Evolutionary conservation across 2,329 filamentous ascomycete genomes (phyloP).

Genomic region (Neofusicoccum sp.): DNA sequence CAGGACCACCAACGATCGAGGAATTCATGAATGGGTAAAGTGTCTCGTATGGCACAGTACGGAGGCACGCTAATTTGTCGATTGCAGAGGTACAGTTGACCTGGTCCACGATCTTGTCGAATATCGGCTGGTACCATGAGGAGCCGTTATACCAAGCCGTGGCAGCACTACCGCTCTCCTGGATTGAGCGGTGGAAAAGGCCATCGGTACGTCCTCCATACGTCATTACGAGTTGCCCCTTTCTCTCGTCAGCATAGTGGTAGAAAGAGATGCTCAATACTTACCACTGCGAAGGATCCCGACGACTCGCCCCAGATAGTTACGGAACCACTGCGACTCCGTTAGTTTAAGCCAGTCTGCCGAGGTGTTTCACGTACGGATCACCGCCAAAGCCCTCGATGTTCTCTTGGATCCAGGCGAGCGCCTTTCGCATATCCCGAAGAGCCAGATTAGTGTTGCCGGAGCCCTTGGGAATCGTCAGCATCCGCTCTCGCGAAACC

Average conservation of each 20-base stretch:
- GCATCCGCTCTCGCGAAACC: not conserved
- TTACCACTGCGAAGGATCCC: conserved; percentile 14
- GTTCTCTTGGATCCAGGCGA: conserved; percentile 17
- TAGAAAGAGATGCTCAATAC: not conserved
- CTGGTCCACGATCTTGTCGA: conserved; percentile 28
- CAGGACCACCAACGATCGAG: conserved; percentile 4
- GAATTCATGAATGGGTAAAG: conserved; percentile 22
- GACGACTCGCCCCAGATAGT: conserved; percentile 18
- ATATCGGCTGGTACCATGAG: conserved; percentile 27
- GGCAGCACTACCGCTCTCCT: conserved; percentile 37
- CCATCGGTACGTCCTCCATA: conserved; percentile 35
- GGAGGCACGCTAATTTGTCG: conserved; percentile 11
- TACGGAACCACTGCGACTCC: not conserved
- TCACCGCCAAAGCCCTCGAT: conserved; percentile 12
- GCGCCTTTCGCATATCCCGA: conserved; percentile 9
- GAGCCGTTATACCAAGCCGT: conserved; percentile 40
- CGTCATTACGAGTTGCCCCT: conserved; percentile 35
- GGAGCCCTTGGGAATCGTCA: not conserved
- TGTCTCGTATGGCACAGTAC: conserved; percentile 20
- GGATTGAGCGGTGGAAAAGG: conserved; percentile 38
- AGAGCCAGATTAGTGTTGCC: conserved; percentile 15
- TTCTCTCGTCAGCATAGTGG: not conserved
- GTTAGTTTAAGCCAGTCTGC: not conserved
- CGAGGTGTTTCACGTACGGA: not conserved
- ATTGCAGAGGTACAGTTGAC: conserved; percentile 27